Evolutionary conservation across 805 yeast genomes (phyloP).

Genomic region (Barnettozyma siamensis): DNA sequence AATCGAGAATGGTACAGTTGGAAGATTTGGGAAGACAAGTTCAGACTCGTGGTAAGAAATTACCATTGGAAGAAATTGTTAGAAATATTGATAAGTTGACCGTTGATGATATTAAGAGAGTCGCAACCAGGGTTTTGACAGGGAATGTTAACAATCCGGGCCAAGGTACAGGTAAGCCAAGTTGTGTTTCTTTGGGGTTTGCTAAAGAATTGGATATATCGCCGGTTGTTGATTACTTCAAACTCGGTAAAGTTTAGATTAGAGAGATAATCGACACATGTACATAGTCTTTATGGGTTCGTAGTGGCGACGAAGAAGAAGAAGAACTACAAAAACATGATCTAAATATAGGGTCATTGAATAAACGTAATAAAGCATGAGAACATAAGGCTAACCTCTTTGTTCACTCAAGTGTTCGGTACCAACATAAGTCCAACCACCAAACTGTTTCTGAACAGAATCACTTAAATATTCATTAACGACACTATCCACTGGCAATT

Average conservation of each 20-base stretch:
- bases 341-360: no score
- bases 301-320: no score
- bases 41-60: conserved; percentile 71
- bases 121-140: conserved; percentile 70
- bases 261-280: background rate
- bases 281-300: background rate
- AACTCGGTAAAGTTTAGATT: conserved; percentile 36
- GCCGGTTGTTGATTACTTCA: conserved; percentile 57
- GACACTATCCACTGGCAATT: conserved; percentile 90
- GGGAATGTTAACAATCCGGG: conserved; percentile 47
- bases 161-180: conserved; percentile 61
- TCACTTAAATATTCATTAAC: conserved; percentile 90
- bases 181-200: conserved; percentile 85
- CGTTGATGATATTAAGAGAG: conserved; percentile 59
- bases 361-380: no score
- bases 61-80: conserved; percentile 79
- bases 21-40: conserved; percentile 96
- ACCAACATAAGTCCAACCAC: conserved; percentile 97
- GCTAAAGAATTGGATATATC: conserved; percentile 77
- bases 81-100: conserved; percentile 63
- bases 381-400: conserved; percentile 1
- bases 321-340: no score
- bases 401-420: conserved; percentile 39
- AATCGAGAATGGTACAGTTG: conserved; percentile 85
- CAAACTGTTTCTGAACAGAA: conserved; percentile 95